phyloP scores from a whole-genome alignment of 129 eudicot species.

The Rutidosis leptorrhynchoides region DNA sequence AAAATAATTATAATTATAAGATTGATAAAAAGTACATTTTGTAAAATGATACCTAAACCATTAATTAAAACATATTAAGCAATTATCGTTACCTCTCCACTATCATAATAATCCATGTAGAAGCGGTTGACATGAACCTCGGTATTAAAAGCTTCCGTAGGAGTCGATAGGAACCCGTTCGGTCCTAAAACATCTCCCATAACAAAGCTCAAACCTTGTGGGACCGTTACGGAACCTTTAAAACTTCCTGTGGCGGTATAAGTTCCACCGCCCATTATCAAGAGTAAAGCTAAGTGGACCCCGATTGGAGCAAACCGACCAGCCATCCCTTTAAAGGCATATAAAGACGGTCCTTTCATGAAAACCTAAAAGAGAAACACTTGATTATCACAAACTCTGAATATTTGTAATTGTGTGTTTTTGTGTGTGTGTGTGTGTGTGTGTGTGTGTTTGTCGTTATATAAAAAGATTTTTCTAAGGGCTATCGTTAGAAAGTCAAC shows the following conservation, averaged over 20 bases:
- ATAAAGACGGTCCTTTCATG: conserved; percentile 76
- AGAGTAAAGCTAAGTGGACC: conserved; percentile 83
- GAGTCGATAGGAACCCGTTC: conserved; percentile 75
- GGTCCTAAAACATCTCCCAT: conserved; percentile 89
- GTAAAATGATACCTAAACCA: too few species aligned
- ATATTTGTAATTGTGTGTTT: too few species aligned
- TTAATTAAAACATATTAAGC: too few species aligned
- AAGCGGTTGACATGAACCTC: conserved; percentile 93
- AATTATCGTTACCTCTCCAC: too few species aligned
- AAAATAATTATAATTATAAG: too few species aligned
- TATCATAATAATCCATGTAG: conserved; percentile 86
- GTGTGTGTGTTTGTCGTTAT: too few species aligned
- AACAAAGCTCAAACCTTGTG: conserved; percentile 92
- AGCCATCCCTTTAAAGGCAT: conserved; percentile 93
- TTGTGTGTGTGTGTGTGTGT: too few species aligned
- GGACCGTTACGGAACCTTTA: conserved; percentile 85
- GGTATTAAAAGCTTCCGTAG: conserved; percentile 78
- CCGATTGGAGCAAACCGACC: conserved; percentile 97
- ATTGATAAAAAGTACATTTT: too few species aligned
- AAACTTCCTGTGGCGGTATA: conserved; percentile 87
- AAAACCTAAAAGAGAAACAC: conserved; percentile 51
- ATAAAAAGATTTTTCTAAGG: too few species aligned
- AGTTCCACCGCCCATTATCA: conserved; percentile 92
- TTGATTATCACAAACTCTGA: neutral
- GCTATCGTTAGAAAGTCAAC: too few species aligned